Evolutionary conservation across 1,284 basidiomycete species (phyloP), one percentile per base, ranked within the genome.

Genomic region (Ustilago trichophora): DNA sequence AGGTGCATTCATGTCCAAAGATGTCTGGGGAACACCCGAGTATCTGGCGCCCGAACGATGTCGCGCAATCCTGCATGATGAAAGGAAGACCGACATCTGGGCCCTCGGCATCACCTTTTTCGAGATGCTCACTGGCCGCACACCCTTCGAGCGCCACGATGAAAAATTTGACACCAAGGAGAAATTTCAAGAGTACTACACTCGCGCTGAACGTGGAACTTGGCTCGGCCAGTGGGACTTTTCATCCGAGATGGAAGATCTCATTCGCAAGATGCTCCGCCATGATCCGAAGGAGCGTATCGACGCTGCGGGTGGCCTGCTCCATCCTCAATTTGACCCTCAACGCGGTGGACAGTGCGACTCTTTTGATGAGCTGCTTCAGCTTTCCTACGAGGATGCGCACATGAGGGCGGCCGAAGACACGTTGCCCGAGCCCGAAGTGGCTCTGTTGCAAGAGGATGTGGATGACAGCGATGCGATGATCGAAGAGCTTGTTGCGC

Each of bases 91-190:
- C 21, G 75, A 77, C 40, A 54, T 76, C 21, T 77, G 75, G 75
- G 59, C 70, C 11, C 59, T 77, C 2, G 75, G 75, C 27, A 75
- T 77, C 36, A 69, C 72, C 9, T 76, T 75, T 38, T 77, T 76
- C 46, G 75, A 77, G 59, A 77, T 77, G 40, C 56, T 65, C 16
- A 71, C 71, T 0, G 73, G 73, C 11, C 55, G 75, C 4, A 75
- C 75, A 1, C 75, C 75, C 3, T 77, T 77, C 45, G 75, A 77
- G 42, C 52, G 57, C 24, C 56, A 64, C 18, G 64, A 72, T 24
- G 75, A 77, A 26, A 55, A 64, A 35, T 67, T 73, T 35, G 48
- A 63, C 15, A 54, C 51, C 29, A 60, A 59, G 38, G 72, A 76
- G 11, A 62, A 73, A 40, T 63, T 69, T 25, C 40, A 73, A 26